Conservation (phyloP, 148 eudicot species). For the Tetragonia tetragonoides region DNA sequence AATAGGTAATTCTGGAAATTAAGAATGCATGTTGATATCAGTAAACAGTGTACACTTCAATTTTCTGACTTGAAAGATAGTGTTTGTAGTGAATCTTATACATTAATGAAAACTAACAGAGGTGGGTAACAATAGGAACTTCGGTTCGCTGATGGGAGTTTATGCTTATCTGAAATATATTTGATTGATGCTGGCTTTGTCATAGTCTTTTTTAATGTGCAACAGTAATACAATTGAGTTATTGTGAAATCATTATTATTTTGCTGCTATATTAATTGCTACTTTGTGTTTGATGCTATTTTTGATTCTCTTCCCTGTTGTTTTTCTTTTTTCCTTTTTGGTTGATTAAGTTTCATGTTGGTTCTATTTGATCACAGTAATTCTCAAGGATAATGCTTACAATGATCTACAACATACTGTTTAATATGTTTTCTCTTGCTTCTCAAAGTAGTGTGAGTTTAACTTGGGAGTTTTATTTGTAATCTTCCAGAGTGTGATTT, state of each 20-base stretch:
- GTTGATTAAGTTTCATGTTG: not conserved
- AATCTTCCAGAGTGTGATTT: conserved; percentile 68
- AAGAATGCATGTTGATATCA: not conserved
- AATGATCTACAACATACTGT: not conserved
- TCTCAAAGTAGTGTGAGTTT: conserved; percentile 5
- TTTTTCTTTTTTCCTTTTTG: not conserved
- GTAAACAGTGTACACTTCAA: not conserved
- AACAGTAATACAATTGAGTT: not conserved
- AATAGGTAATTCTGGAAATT: too few species aligned
- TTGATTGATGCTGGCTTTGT: too few species aligned
- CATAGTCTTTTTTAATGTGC: not conserved
- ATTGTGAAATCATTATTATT: not conserved
- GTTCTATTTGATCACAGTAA: not conserved
- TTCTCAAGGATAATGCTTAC: not conserved
- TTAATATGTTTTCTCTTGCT: not conserved
- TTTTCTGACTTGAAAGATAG: not conserved
- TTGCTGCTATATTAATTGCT: not conserved
- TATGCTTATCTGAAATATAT: too few species aligned
- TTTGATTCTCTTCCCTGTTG: not conserved
- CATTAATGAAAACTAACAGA: not conserved
- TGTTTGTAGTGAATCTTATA: not conserved
- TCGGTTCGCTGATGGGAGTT: too few species aligned
- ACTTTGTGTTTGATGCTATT: not conserved
- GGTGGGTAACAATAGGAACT: too few species aligned
- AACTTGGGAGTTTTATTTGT: conserved; percentile 9